Conservation (phyloP, 2,329 filamentous ascomycete species). For the Alternaria dauci region DNA sequence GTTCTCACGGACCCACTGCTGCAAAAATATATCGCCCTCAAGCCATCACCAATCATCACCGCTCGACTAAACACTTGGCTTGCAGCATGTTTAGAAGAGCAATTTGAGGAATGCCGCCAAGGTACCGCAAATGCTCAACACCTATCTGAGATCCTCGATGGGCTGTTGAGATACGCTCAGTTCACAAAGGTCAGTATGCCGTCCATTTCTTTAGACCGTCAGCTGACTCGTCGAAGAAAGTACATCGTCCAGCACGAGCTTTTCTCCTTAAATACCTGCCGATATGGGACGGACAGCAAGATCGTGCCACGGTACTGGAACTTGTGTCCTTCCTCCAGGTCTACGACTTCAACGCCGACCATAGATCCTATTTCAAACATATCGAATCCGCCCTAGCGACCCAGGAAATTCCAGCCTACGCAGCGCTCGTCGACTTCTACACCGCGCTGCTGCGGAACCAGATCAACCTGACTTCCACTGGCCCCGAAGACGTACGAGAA, state of each 20-base stretch:
- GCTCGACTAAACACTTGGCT: constrained; percentile 52
- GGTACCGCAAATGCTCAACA: constrained; percentile 28
- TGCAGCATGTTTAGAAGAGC: constrained; percentile 48
- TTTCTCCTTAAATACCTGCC: constrained; percentile 50
- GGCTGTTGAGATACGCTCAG: constrained; percentile 43
- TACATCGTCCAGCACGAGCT: constrained; percentile 38
- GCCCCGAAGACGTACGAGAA: constrained; percentile 35
- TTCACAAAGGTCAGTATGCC: constrained; percentile 44
- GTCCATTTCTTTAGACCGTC: no score
- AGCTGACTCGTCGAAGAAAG: constrained; percentile 33
- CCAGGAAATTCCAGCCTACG: constrained; percentile 59
- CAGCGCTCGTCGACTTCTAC: constrained; percentile 72
- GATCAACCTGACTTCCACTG: constrained; percentile 48
- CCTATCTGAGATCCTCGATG: constrained; percentile 45
- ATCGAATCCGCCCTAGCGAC: constrained; percentile 54
- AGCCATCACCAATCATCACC: constrained; percentile 37
- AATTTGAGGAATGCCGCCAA: constrained; percentile 33
- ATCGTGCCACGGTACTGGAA: constrained; percentile 59
- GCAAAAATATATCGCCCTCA: constrained; percentile 75
- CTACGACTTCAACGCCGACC: constrained; percentile 59
- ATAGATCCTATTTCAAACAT: constrained; percentile 48
- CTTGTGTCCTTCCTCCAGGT: constrained; percentile 57
- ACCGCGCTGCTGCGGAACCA: constrained; percentile 69
- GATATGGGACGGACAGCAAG: constrained; percentile 48
- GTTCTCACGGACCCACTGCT: constrained; percentile 78